phyloP scores from a whole-genome alignment of 306 rosid species.

The Abrus precatorius region DNA sequence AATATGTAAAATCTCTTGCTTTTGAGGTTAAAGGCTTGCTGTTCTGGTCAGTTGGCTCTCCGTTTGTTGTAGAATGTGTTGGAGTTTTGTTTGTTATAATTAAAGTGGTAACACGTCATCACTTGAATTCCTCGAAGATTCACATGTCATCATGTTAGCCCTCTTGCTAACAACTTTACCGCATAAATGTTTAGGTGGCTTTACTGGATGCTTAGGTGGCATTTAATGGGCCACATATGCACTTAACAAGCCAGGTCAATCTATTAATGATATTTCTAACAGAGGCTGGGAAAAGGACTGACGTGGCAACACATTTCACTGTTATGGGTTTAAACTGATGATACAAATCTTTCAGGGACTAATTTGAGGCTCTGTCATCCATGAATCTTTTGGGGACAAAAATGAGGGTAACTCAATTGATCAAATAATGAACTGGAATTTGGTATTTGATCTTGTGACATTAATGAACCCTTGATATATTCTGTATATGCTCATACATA shows the following conservation, averaged over 20 bases:
- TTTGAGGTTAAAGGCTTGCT: neutral
- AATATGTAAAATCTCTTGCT: neutral
- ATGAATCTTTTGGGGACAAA: neutral
- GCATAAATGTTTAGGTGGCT: neutral
- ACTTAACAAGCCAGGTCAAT: neutral
- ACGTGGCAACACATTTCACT: neutral
- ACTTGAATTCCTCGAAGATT: neutral
- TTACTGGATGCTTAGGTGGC: neutral
- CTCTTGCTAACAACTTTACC: neutral
- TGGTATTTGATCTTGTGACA: neutral
- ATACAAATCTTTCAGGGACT: neutral
- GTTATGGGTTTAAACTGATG: neutral
- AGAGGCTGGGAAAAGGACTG: neutral
- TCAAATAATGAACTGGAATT: slow-evolving; percentile 10
- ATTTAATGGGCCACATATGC: neutral
- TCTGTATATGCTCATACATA: neutral
- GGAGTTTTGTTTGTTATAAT: neutral
- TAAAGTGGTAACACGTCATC: neutral
- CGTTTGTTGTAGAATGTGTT: neutral
- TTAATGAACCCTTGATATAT: neutral
- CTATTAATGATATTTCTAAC: neutral
- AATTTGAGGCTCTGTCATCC: neutral
- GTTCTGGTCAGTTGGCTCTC: neutral
- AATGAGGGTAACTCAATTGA: neutral
- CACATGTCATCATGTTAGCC: neutral